Evolutionary conservation across 106 monocot genomes (phyloP).

Genomic region (Alisma plantagoaquatica): DNA sequence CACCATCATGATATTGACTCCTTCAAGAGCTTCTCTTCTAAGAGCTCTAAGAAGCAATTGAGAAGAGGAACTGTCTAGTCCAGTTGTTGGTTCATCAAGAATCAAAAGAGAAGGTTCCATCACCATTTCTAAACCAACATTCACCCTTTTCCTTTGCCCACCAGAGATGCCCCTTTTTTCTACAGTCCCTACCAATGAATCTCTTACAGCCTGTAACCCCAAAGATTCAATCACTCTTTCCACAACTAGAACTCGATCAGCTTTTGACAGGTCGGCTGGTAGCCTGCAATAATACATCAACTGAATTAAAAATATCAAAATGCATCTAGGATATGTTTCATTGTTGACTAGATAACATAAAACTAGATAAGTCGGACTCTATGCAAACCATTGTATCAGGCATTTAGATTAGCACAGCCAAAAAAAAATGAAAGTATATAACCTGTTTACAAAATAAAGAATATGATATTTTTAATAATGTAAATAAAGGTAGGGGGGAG

Average conservation of each 20-base stretch:
- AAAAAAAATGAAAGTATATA: too few species aligned
- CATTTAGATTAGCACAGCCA: too few species aligned
- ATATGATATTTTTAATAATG: too few species aligned
- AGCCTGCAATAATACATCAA: slow-evolving; percentile 41
- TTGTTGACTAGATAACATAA: too few species aligned
- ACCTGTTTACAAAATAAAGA: too few species aligned
- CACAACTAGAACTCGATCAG: slow-evolving; percentile 56
- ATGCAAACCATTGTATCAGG: too few species aligned
- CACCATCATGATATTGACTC: slow-evolving; percentile 65
- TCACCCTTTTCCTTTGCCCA: slow-evolving; percentile 72
- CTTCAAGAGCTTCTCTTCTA: slow-evolving; percentile 64
- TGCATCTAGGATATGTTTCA: too few species aligned
- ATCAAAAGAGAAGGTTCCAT: slow-evolving; percentile 76
- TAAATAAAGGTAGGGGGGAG: too few species aligned
- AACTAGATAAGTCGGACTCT: too few species aligned
- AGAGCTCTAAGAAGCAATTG: slow-evolving; percentile 59
- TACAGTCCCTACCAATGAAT: slow-evolving; percentile 71
- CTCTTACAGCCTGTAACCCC: slow-evolving; percentile 50
- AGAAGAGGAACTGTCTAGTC: slow-evolving; percentile 73
- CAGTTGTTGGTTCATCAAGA: slow-evolving; percentile 79
- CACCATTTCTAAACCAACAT: slow-evolving; percentile 80
- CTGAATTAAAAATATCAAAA: too few species aligned
- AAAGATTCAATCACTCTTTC: slow-evolving; percentile 80
- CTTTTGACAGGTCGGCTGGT: slow-evolving; percentile 38
- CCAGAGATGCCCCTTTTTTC: slow-evolving; percentile 81